Percentiles rank a stretch among this genome's conserved stretches.
Evolutionary conservation across 352 stramenopile genomes (phyloP).

Genomic region (Phytopythium ostracodes): DNA sequence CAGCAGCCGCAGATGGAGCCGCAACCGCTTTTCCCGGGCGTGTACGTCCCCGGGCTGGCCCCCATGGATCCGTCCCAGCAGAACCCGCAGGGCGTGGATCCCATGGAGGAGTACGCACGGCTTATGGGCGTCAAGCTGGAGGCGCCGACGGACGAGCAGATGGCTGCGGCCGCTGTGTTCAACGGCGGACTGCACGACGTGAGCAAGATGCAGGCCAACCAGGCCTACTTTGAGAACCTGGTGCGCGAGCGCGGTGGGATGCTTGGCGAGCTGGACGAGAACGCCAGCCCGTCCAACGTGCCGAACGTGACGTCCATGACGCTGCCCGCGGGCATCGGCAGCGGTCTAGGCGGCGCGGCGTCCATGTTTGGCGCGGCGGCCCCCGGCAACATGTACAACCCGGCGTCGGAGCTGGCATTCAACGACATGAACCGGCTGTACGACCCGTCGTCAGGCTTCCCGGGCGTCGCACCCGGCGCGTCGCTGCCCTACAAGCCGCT

Average conservation of each 20-base stretch:
- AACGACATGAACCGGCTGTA: conserved; percentile 70
- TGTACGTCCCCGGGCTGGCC: conserved; percentile 43
- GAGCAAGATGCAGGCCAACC: conserved; percentile 74
- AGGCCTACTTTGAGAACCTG: conserved; percentile 78
- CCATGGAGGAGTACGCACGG: conserved; percentile 77
- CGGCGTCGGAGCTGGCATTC: conserved; percentile 53
- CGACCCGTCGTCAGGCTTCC: conserved; percentile 52
- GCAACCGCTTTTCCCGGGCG: conserved; percentile 30
- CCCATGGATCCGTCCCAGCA: conserved; percentile 46
- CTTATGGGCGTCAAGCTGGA: conserved; percentile 86
- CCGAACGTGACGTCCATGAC: conserved; percentile 59
- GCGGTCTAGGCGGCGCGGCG: conserved; percentile 43
- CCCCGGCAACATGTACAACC: conserved; percentile 44
- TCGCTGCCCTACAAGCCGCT: conserved; percentile 42
- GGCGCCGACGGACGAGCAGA: conserved; percentile 39
- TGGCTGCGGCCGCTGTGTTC: conserved; percentile 19
- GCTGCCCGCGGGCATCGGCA: conserved; percentile 58
- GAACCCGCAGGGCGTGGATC: conserved; percentile 24
- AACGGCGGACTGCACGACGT: conserved; percentile 21
- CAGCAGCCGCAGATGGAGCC: conserved; percentile 16
- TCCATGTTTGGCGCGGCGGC: conserved; percentile 6
- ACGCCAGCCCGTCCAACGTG: conserved; percentile 10
- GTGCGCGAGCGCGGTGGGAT: conserved; percentile 48
- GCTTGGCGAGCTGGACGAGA: conserved; percentile 36
- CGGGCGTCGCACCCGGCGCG: conserved; percentile 8